These are phyloP conservation scores for Diplodia seriata DNA, from an alignment of 2,329 filamentous ascomycete genomes.

Conservation along the genomic window DNA sequence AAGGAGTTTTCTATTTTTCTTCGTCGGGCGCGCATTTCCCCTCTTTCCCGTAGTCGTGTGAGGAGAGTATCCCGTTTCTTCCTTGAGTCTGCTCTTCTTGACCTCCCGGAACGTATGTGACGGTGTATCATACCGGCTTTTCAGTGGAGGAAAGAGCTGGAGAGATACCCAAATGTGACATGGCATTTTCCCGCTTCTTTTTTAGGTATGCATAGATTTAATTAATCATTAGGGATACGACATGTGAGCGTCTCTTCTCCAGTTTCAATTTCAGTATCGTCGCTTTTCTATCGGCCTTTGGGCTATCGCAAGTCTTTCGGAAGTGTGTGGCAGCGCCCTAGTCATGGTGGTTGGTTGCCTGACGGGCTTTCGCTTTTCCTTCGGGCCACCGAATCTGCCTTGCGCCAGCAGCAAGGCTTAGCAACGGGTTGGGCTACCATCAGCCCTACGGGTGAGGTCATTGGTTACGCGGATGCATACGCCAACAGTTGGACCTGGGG, in stretches of 20 bases:
- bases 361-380: not conserved
- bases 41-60: not conserved
- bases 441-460: not conserved
- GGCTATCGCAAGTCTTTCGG: not conserved
- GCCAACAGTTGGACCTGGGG: not conserved
- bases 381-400: not conserved
- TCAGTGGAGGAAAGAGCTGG: slow-evolving; percentile 28
- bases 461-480: not conserved
- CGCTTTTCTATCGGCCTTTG: not conserved
- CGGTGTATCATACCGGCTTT: slow-evolving; percentile 25
- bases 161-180: slow-evolving; percentile 24
- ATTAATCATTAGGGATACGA: slow-evolving; percentile 19
- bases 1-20: slow-evolving; percentile 20
- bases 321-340: not conserved
- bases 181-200: slow-evolving; percentile 19
- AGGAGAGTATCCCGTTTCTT: not conserved
- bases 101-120: slow-evolving; percentile 1
- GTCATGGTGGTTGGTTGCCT: slow-evolving; percentile 2
- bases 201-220: slow-evolving; percentile 23
- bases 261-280: not conserved
- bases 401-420: not conserved
- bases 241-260: not conserved
- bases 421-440: not conserved
- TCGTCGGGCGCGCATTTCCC: slow-evolving; percentile 1
- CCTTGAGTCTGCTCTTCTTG: slow-evolving; percentile 6